Base-by-base conservation (phyloP, 2,329 filamentous ascomycete genomes). In the Phyllosticta capitalensis region DNA sequence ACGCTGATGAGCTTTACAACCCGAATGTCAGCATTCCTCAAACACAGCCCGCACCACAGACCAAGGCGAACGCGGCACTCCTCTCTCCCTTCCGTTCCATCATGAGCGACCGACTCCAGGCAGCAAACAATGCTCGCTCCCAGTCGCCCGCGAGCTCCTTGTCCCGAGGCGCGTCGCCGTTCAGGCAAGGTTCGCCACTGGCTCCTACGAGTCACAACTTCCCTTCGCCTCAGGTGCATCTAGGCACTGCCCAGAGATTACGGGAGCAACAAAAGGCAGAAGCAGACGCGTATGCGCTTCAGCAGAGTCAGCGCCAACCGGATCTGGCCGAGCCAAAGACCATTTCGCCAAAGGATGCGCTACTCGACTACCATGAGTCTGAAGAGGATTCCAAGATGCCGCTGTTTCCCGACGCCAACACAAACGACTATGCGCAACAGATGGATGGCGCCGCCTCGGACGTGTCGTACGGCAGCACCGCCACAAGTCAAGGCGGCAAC, bases 321-420 rank as follows among this genome's bases (percentile, higher is more conserved):
- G 71, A 79, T 22, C 71, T 74, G 62, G 67, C 76, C 51, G 65
- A 74, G n/a, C 80, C 84, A 1, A 89, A 90, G 73, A 96, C 92
- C 0, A 96, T 99, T 53, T 97, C 92, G 1, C 94, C 92, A 22
- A 95, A 95, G 75, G 92, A 97, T 67, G 89, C 92, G 1, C 75
- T 95, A 61, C 76, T 96, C 55, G 92, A 96, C 62, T 96, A 92
- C 69, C 83, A 87, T 62, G 90, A 94, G 48, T 74, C 79, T 0
- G 88, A 92, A 2, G 85, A 87, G 19, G 86, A 87, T 54, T 75
- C 82, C 4, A 84, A 84, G 61, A 84, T 88, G 66, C 85, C 89
- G 12, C 76, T 96, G 20, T 95, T 96, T 69, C 83, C 88, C 3
- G 78, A 82, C 1, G 78, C 82, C 58, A 78, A 83, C 50, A 71